phyloP scores from a whole-genome alignment of 2,329 filamentous ascomycete species.

The Scedosporium aurantiacum region DNA sequence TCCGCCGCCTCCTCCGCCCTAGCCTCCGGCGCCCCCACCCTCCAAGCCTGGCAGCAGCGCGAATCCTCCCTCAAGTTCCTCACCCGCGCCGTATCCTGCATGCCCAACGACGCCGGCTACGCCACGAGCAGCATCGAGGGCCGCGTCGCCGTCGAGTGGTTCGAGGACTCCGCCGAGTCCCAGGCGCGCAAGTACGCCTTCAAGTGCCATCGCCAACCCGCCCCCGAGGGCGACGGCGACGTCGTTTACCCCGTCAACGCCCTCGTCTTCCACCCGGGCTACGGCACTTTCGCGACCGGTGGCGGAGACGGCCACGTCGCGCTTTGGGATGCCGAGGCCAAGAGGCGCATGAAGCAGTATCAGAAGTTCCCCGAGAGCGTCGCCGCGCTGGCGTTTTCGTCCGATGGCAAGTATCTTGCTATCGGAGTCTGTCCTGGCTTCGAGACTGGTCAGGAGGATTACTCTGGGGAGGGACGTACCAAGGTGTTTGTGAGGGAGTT shows the following conservation, averaged over 20 bases:
- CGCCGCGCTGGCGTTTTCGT: slow-evolving; percentile 64
- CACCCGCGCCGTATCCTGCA: slow-evolving; percentile 84
- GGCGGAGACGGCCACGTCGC: slow-evolving; percentile 88
- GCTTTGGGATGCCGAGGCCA: slow-evolving; percentile 84
- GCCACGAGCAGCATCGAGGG: slow-evolving; percentile 89
- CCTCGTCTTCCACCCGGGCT: slow-evolving; percentile 72
- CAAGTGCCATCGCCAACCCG: slow-evolving; percentile 85
- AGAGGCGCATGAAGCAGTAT: slow-evolving; percentile 82
- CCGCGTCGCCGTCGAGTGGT: slow-evolving; percentile 94
- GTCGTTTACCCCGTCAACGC: slow-evolving; percentile 89
- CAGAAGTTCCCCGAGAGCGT: slow-evolving; percentile 73
- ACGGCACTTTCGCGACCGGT: slow-evolving; percentile 78
- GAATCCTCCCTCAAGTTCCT: slow-evolving; percentile 95
- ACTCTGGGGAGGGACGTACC: slow-evolving; percentile 58
- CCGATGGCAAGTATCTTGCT: slow-evolving; percentile 66
- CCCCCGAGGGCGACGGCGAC: slow-evolving; percentile 53
- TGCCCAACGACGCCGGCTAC: slow-evolving; percentile 94
- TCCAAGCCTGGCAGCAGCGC: slow-evolving; percentile 82
- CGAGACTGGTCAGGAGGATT: slow-evolving; percentile 75
- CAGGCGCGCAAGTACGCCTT: slow-evolving; percentile 95
- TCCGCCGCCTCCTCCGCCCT: slow-evolving; percentile 49
- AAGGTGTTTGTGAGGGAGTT: slow-evolving; percentile 76
- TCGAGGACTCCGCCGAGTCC: slow-evolving; percentile 76
- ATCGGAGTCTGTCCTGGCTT: slow-evolving; percentile 78
- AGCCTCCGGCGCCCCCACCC: slow-evolving; percentile 29